phyloP scores from a whole-genome alignment of 129 eudicot genomes.

The Smallanthus sonchifolius region DNA sequence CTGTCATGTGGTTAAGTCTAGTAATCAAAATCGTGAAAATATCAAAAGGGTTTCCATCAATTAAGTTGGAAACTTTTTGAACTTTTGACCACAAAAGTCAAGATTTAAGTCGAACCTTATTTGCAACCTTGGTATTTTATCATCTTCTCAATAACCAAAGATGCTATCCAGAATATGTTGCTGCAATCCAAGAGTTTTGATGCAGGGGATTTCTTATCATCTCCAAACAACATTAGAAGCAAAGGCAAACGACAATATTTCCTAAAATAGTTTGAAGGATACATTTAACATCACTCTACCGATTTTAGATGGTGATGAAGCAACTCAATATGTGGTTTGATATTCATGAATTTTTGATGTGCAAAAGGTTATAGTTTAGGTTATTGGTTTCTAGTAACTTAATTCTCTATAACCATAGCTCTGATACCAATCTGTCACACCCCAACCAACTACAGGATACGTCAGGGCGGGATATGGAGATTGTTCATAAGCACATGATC shows the following conservation, averaged over 20 bases:
- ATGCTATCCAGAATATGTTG: background rate
- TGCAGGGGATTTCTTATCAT: background rate
- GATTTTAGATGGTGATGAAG: no score
- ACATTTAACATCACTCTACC: no score
- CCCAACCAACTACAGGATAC: no score
- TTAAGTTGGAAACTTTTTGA: background rate
- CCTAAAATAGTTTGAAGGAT: no score
- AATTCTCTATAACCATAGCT: no score
- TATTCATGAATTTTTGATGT: no score
- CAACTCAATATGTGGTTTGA: no score
- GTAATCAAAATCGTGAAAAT: background rate
- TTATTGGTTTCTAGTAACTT: no score
- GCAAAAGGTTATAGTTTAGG: no score
- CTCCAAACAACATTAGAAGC: constrained; percentile 3
- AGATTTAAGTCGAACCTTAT: background rate
- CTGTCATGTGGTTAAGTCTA: background rate
- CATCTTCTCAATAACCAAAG: background rate
- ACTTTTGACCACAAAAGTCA: background rate
- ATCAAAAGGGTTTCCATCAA: background rate
- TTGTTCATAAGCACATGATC: no score
- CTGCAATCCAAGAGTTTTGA: background rate
- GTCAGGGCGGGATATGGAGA: no score
- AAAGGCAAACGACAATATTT: background rate
- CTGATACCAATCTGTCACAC: no score
- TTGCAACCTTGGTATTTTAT: background rate